Evolutionary conservation across 2,329 filamentous ascomycete genomes (phyloP), one percentile per base, ranked within the genome.

Genomic region (Cercospora brassicicola): DNA sequence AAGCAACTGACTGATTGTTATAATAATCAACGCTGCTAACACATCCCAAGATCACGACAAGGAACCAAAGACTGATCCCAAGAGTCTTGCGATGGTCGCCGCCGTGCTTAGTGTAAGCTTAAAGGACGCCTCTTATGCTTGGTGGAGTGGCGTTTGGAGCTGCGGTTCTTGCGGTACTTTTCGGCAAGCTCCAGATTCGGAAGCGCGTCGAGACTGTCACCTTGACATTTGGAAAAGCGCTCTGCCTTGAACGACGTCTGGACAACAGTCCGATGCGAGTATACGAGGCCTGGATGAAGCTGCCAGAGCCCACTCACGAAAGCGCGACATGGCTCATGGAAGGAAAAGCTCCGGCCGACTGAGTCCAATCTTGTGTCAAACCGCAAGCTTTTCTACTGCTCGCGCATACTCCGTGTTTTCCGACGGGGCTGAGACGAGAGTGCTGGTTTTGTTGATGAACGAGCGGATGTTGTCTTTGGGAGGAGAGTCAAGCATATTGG

Each of bases 81-180:
- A 59, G 31, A 36, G n/a, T 59, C 28, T 36, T 31, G 26, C 30
- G 15, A 20, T n/a, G 26, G 53, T n/a, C 8, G 30, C 53, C 53
- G 55, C 48, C 42, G n/a, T 56, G 61, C 45, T 64, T 55, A 56
- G 61, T 56, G 26, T 55, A 64, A 55, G 61, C 61, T 55, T 56
- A 55, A 64, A 64, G 15, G 7, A 30, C 10, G 45, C 61, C 51
- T 64, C 61, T 28, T 13, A 28, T 53, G 61, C 51, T 59, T 59
- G 51, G 33, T 30, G 51, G 18, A 45, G 62, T 64, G 62, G 51
- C 62, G 62, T 57, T 28, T 9, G 4, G 11, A 33, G 23, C 13
- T 45, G 51, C 62, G 53, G 62, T 64, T 56, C 28, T 64, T 57
- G 62, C 62, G 62, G 62, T 36, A 64, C 23, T 64, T 31, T 31